Evolutionary conservation across 2,329 filamentous ascomycete genomes (phyloP), one percentile per base, ranked within the genome.

Genomic region (Fusarium sp.): DNA sequence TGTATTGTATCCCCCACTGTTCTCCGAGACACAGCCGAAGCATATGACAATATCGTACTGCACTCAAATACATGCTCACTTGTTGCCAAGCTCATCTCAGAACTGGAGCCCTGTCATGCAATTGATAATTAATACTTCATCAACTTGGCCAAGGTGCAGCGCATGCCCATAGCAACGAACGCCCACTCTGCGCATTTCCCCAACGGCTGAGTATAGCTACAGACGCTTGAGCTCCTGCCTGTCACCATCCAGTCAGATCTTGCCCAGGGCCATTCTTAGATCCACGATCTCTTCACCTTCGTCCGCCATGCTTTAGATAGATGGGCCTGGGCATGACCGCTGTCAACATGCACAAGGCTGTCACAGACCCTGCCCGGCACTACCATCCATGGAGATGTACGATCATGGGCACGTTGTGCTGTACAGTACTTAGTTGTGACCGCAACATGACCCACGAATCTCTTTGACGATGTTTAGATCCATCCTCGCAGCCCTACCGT

Each of bases 401-500:
- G 51, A 65, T 63, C 63, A 64, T 74, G 72, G 70, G 67, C 66
- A 65, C 51, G 54, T 56, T 74, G 69, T 64, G 66, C 62, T 65
- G 57, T 69, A 23, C 6, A 23, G 23, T 23, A 51, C 46, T 51
- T 61, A 62, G 65, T 65, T 59, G 57, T 62, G 51, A 62, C 60
- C 49, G 57, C 53, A 60, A 61, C 49, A 66, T 55, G 51, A 64
- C 54, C 57, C 57, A 57, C 53, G 42, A 65, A 52, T 53, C 53
- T 67, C 50, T 67, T 44, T 65, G 69, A 73, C 40, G 62, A 71
- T 69, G 50, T 61, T 67, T 50, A 57, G 49, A 63, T 52, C 44
- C 53, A 52, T 63, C 70, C 72, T 73, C 72, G 69, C 72, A 74
- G 72, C 72, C 72, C 72, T 74, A 74, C 61, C 59, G 41, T 54